Evolutionary conservation across 2,329 filamentous ascomycete genomes (phyloP).

Genomic region (Canariomyces notabilis): DNA sequence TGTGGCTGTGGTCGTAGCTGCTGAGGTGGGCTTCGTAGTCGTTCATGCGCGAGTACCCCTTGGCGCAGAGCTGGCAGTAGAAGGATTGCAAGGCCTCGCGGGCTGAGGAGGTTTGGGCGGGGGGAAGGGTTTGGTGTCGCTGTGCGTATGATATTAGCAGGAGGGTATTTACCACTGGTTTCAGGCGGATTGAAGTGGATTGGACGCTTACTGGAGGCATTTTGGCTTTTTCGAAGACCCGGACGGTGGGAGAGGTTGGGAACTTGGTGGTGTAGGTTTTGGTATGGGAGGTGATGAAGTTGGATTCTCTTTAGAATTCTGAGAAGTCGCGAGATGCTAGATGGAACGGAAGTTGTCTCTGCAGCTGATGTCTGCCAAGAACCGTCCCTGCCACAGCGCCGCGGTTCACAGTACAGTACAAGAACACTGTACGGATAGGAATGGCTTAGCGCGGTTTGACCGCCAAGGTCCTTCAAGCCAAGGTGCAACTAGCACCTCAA

Average conservation of each 20-base stretch:
- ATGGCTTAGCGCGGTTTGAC: background rate
- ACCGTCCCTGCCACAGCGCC: conserved; percentile 1
- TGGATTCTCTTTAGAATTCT: background rate
- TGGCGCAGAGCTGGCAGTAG: conserved; percentile 82
- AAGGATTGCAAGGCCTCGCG: conserved; percentile 75
- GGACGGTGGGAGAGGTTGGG: background rate
- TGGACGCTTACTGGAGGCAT: conserved; percentile 51
- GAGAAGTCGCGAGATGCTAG: background rate
- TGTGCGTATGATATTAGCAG: conserved; percentile 25
- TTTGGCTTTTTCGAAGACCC: conserved; percentile 15
- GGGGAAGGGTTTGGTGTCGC: conserved; percentile 54
- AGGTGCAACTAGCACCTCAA: conserved; percentile 10
- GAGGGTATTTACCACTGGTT: background rate
- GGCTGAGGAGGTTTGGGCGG: conserved; percentile 57
- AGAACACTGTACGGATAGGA: background rate
- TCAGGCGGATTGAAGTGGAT: background rate
- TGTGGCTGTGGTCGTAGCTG: conserved; percentile 94
- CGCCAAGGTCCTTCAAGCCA: conserved; percentile 3
- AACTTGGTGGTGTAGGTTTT: background rate
- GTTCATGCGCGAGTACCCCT: conserved; percentile 91
- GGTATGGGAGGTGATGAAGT: background rate
- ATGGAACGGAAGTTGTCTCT: background rate
- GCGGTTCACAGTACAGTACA: background rate
- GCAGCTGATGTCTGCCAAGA: conserved; percentile 15
- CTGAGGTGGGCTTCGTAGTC: conserved; percentile 93